Evolutionary conservation across 805 yeast species (phyloP).

Genomic region (Wickerhamomyces strasburgensis): DNA sequence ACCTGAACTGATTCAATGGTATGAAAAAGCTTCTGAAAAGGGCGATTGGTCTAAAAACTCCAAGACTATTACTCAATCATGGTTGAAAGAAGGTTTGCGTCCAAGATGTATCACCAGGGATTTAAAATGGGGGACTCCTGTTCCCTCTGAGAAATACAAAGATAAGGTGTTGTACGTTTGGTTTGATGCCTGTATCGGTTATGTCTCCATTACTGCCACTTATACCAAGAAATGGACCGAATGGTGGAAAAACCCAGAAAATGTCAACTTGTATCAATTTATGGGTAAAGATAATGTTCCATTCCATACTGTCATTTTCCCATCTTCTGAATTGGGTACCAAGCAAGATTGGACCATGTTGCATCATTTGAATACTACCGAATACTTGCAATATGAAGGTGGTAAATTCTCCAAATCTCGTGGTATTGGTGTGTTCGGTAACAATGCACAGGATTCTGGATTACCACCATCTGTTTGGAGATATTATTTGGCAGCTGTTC

Average conservation of each 20-base stretch:
- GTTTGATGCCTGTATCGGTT: conserved; percentile 99
- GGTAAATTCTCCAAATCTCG: conserved; percentile 98
- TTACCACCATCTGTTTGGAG: conserved; percentile 94
- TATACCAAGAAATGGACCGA: conserved; percentile 74
- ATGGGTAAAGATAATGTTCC: conserved; percentile 99
- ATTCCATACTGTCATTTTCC: conserved; percentile 98
- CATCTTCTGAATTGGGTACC: conserved; percentile 88
- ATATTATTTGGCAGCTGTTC: conserved; percentile 83
- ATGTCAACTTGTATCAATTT: conserved; percentile 87
- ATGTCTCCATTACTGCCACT: conserved; percentile 92
- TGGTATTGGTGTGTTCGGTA: conserved; percentile 97
- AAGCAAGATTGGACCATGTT: conserved; percentile 84
- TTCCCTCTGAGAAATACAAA: conserved; percentile 80
- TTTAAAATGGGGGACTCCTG: conserved; percentile 97
- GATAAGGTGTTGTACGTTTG: conserved; percentile 95
- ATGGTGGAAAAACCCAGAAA: conserved; percentile 95
- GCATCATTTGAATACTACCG: conserved; percentile 90
- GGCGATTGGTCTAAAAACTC: conserved; percentile 94
- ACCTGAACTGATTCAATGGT: conserved; percentile 69
- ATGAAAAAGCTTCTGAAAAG: conserved; percentile 54
- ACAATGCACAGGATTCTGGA: conserved; percentile 92
- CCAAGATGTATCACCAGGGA: conserved; percentile 98
- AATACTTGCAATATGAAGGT: conserved; percentile 94
- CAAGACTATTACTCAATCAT: conserved; percentile 79
- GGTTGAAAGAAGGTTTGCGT: conserved; percentile 90